Conservation (phyloP, 768 basidiomycete species). For the Auricularia sp. region DNA sequence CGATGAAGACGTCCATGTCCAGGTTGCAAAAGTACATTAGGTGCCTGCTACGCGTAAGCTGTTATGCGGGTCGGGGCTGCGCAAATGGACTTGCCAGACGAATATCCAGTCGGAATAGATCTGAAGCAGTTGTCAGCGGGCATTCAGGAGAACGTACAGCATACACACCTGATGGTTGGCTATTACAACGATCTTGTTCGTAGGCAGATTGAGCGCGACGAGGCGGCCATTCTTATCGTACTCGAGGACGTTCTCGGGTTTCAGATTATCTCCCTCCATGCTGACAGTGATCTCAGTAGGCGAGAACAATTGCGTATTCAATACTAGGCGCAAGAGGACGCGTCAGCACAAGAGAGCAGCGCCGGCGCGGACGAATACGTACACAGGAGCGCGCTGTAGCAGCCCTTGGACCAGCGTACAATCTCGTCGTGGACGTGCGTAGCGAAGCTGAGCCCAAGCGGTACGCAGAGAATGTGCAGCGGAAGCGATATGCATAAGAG, state of each 20-base stretch:
- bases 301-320: slow-evolving; percentile 75
- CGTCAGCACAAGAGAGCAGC: not conserved
- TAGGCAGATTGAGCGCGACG: slow-evolving; percentile 53
- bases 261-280: slow-evolving; percentile 53
- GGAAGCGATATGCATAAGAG: slow-evolving; percentile 51
- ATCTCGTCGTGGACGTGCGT: slow-evolving; percentile 53
- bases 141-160: not conserved
- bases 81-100: not conserved
- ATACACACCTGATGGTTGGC: slow-evolving; percentile 80
- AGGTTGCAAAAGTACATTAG: slow-evolving; percentile 61
- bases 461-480: slow-evolving; percentile 13
- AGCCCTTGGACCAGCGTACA: slow-evolving; percentile 72
- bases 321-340: slow-evolving; percentile 32
- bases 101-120: not conserved
- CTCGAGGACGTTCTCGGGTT: slow-evolving; percentile 42
- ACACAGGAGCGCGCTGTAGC: slow-evolving; percentile 70
- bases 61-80: slow-evolving; percentile 60
- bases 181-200: slow-evolving; percentile 69
- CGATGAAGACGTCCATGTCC: slow-evolving; percentile 72
- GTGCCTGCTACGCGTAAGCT: slow-evolving; percentile 52
- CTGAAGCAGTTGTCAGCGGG: not conserved
- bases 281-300: slow-evolving; percentile 65
- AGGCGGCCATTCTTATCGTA: slow-evolving; percentile 49
- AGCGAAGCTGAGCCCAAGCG: slow-evolving; percentile 16
- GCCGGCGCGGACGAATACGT: slow-evolving; percentile 18